phyloP scores from a whole-genome alignment of 2,329 filamentous ascomycete genomes.

The Scedosporium apiospermum region DNA sequence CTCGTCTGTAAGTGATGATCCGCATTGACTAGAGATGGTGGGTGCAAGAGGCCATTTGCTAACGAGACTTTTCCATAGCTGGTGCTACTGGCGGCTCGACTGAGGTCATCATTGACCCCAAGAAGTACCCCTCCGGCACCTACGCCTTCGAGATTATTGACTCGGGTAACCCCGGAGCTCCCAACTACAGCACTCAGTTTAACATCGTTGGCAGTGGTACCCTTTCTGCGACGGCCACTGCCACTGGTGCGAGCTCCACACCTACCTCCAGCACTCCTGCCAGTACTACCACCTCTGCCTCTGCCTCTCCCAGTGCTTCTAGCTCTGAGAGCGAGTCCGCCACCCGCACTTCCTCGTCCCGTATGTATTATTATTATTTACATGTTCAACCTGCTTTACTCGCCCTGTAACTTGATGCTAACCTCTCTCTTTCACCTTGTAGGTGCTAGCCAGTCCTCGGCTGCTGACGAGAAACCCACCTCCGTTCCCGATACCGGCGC shows the following conservation, averaged over 20 bases:
- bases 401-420: not conserved
- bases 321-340: conserved; percentile 4
- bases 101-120: conserved; percentile 25
- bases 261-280: conserved; percentile 9
- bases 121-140: conserved; percentile 24
- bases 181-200: conserved; percentile 37
- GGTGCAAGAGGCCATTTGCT: not conserved
- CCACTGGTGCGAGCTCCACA: conserved; percentile 9
- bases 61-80: conserved; percentile 17
- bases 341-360: conserved; percentile 6
- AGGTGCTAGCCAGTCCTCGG: conserved; percentile 16
- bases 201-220: conserved; percentile 18
- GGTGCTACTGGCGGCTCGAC: conserved; percentile 22
- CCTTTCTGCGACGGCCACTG: conserved; percentile 5
- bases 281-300: conserved; percentile 3
- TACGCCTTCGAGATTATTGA: conserved; percentile 39
- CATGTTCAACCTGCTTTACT: not conserved
- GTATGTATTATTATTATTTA: conserved; percentile 1
- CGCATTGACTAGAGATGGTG: not conserved
- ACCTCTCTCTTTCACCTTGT: conserved; percentile 8
- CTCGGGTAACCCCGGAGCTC: conserved; percentile 17
- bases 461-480: conserved; percentile 23
- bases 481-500: conserved; percentile 15
- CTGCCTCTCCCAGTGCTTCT: conserved; percentile 7
- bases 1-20: conserved; percentile 39